Conservation (phyloP, 495 filamentous ascomycete species). For the Aspergillus coremiiformis region DNA sequence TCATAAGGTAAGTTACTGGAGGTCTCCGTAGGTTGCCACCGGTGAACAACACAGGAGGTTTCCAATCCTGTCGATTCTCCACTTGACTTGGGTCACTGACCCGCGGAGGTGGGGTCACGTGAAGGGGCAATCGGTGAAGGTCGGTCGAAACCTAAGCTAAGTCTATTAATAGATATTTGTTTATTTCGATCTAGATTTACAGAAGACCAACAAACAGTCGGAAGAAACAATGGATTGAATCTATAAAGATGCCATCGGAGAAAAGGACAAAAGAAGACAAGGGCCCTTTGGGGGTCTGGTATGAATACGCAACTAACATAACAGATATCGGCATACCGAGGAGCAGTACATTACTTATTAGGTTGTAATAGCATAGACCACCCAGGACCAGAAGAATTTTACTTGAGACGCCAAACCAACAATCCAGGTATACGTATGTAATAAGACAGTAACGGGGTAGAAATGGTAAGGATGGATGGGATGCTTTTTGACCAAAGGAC, state of each 20-base stretch:
- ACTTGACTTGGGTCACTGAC: neutral
- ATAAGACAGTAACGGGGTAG: conserved; percentile 4
- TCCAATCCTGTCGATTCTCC: neutral
- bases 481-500: neutral
- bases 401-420: neutral
- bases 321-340: neutral
- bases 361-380: neutral
- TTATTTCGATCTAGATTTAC: neutral
- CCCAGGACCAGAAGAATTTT: neutral
- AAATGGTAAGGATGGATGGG: neutral
- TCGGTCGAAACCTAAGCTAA: neutral
- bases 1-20: neutral
- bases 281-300: too few relatives aligned
- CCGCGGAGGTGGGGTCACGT: neutral
- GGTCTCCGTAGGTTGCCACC: neutral
- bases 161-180: neutral
- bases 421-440: neutral
- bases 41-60: neutral
- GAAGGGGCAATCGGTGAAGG: neutral
- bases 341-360: neutral
- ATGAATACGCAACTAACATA: too few relatives aligned
- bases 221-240: too few relatives aligned
- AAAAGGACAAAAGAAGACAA: too few relatives aligned
- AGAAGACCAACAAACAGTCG: too few relatives aligned
- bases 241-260: too few relatives aligned